A percentile compares a stretch with the other conserved stretches of the same genome.
Conservation (phyloP, 306 rosid genomes). For the Dalbergia oliveri region DNA sequence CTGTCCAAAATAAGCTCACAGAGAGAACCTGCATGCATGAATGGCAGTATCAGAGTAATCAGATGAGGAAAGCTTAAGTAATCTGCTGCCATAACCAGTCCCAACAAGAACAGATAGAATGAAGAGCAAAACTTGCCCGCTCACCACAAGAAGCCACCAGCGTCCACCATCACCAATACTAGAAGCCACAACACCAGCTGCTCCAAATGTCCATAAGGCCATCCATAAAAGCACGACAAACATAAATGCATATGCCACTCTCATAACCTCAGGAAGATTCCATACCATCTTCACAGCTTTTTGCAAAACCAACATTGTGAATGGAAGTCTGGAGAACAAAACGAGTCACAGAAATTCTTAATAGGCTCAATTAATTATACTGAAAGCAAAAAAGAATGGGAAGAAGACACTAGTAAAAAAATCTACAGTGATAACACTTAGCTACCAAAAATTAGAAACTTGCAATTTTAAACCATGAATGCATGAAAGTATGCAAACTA, state of each 20-base stretch:
- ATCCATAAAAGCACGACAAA: constrained; percentile 90
- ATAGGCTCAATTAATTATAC: constrained; percentile 9
- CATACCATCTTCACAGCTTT: constrained; percentile 96
- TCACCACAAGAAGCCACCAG: constrained; percentile 99
- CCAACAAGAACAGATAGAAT: constrained; percentile 51
- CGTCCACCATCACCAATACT: constrained; percentile 85
- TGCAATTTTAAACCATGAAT: constrained; percentile 1
- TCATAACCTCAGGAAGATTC: constrained; percentile 82
- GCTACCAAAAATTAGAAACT: constrained; percentile 11
- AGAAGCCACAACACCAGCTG: constrained; percentile 96
- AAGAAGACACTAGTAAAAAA: constrained; percentile 6
- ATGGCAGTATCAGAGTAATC: constrained; percentile 45
- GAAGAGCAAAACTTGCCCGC: constrained; percentile 94
- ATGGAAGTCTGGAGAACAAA: constrained; percentile 78
- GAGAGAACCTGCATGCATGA: constrained; percentile 75
- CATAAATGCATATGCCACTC: constrained; percentile 87
- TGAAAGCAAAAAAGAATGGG: constrained; percentile 10
- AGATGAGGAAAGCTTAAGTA: constrained; percentile 33
- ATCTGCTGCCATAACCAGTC: constrained; percentile 40
- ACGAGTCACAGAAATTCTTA: constrained; percentile 40
- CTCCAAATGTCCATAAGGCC: constrained; percentile 96
- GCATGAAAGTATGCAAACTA: background rate
- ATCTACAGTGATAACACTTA: background rate
- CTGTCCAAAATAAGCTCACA: constrained; percentile 97
- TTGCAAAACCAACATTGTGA: constrained; percentile 90